These are phyloP conservation scores for Lotmaria passim DNA, from an alignment of 208 protist species.

Conservation along the genomic window DNA sequence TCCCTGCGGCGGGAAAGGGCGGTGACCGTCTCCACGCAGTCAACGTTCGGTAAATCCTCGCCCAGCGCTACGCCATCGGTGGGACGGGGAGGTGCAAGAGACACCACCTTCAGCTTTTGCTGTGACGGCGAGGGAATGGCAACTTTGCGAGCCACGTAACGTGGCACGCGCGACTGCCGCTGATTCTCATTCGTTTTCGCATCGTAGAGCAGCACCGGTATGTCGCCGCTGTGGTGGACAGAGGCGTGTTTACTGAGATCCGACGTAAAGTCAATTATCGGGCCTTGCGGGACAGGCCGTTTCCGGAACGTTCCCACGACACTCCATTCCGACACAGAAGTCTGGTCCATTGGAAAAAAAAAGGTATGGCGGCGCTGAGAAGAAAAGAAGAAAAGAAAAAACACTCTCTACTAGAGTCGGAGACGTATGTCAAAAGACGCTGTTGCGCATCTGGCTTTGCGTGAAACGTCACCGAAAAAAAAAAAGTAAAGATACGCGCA, in stretches of 20 bases:
- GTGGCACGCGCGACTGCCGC: slow-evolving; percentile 42
- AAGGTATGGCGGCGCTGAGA: neutral
- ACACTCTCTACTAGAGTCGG: neutral
- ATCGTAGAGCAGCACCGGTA: slow-evolving; percentile 44
- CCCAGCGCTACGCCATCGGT: neutral
- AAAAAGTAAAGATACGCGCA: slow-evolving; percentile 1
- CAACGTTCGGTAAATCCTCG: slow-evolving; percentile 37
- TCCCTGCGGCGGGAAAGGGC: slow-evolving; percentile 11
- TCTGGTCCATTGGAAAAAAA: slow-evolving; percentile 22
- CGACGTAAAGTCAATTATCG: slow-evolving; percentile 40
- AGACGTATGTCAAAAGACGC: too few relatives aligned
- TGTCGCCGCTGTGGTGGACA: slow-evolving; percentile 21
- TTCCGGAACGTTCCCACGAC: slow-evolving; percentile 48
- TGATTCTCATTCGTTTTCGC: slow-evolving; percentile 27
- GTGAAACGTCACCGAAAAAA: neutral
- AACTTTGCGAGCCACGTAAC: slow-evolving; percentile 57
- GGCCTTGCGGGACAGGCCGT: slow-evolving; percentile 39
- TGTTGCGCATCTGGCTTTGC: too few relatives aligned
- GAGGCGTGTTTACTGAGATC: slow-evolving; percentile 19
- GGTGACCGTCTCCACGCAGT: slow-evolving; percentile 31
- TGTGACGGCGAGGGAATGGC: slow-evolving; percentile 45
- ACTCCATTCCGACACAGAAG: slow-evolving; percentile 37
- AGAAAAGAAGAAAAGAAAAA: too few relatives aligned
- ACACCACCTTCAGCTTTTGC: slow-evolving; percentile 58
- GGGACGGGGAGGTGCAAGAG: slow-evolving; percentile 37